Percentiles rank a stretch among this genome's conserved stretches.
These are phyloP conservation scores for Torulaspora franciscae DNA, from an alignment of 805 yeast genomes.

Conservation along the genomic window DNA sequence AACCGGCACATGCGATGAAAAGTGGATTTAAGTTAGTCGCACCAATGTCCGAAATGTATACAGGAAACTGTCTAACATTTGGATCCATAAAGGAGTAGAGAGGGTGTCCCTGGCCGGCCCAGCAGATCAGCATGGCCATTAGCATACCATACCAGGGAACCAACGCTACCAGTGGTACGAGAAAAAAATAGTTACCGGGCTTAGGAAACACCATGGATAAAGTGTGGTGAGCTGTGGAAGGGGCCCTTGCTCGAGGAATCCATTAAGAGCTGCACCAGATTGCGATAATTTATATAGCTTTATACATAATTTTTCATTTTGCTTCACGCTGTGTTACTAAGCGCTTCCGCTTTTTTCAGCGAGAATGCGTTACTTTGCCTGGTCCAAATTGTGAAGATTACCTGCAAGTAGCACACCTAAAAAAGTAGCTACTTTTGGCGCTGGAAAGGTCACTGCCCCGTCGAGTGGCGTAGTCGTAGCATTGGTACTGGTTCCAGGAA, in stretches of 20 bases:
- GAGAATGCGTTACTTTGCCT: not conserved
- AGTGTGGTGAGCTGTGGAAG: not conserved
- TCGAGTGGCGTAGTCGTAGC: not conserved
- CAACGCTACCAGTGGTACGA: constrained; percentile 62
- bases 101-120: constrained; percentile 82
- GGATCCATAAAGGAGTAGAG: constrained; percentile 51
- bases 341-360: not conserved
- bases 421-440: not conserved
- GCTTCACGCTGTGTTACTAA: not conserved
- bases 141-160: constrained; percentile 91
- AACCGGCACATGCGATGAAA: constrained; percentile 71
- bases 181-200: constrained; percentile 43
- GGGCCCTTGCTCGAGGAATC: not conserved
- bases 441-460: not conserved
- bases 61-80: constrained; percentile 40
- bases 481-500: not conserved
- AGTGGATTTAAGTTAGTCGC: constrained; percentile 83
- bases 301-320: not conserved
- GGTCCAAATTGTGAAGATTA: too few species aligned
- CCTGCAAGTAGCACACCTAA: too few species aligned
- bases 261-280: not conserved
- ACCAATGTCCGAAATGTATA: constrained; percentile 81
- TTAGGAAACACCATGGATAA: constrained; percentile 9
- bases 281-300: not conserved
- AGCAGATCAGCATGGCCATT: constrained; percentile 65